Evolutionary conservation across 768 basidiomycete species (phyloP).

Genomic region (Coprinopsis sp.): DNA sequence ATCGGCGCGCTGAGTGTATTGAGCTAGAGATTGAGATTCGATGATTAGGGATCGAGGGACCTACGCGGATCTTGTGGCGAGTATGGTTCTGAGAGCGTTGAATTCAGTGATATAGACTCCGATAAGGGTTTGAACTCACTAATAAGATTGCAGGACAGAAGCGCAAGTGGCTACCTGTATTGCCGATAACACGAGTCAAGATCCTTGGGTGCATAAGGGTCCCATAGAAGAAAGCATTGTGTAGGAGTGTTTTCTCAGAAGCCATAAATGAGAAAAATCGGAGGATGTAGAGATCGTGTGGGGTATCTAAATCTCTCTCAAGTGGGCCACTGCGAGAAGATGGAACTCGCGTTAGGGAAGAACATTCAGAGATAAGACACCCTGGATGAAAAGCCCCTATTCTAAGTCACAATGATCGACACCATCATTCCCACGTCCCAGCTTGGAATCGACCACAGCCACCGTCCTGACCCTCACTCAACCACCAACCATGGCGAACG

Average conservation of each 20-base stretch:
- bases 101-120: background rate
- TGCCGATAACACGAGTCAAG: slow-evolving; percentile 70
- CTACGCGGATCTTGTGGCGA: slow-evolving; percentile 70
- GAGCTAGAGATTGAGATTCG: background rate
- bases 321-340: no score
- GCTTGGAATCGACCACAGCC: background rate
- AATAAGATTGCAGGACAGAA: slow-evolving; percentile 72
- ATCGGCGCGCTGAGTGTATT: slow-evolving; percentile 47
- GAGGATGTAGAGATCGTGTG: no score
- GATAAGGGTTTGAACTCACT: slow-evolving; percentile 38
- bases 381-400: background rate
- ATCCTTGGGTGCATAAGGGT: slow-evolving; percentile 87
- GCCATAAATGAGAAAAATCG: no score
- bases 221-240: slow-evolving; percentile 77
- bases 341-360: no score
- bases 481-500: slow-evolving; percentile 5
- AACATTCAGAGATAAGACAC: no score
- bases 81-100: slow-evolving; percentile 57
- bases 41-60: background rate
- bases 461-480: slow-evolving; percentile 1
- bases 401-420: background rate
- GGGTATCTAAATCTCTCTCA: no score
- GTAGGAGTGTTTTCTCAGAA: background rate
- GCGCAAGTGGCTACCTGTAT: slow-evolving; percentile 57
- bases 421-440: background rate